Conservation (phyloP, 495 filamentous ascomycete species). For the Xylaria intraflava region DNA sequence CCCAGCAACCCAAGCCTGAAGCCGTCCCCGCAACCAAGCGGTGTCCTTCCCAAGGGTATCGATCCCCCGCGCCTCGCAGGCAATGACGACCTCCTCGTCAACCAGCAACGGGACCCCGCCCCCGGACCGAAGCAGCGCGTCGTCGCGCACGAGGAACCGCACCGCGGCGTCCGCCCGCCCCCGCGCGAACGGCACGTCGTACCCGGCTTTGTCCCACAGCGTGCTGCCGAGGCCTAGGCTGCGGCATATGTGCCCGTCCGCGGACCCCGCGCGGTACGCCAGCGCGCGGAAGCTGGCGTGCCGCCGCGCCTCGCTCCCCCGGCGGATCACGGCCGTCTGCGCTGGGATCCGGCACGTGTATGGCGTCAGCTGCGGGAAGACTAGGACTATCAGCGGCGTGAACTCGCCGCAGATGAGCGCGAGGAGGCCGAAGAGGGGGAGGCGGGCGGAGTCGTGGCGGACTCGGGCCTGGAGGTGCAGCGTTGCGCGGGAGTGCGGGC, state of each 20-base stretch:
- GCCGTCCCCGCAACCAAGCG: conserved; percentile 17
- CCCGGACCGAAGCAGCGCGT: conserved; percentile 27
- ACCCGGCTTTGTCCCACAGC: conserved; percentile 28
- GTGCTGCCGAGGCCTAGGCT: conserved; percentile 23
- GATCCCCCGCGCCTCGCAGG: conserved; percentile 39
- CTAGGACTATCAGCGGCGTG: conserved; percentile 64
- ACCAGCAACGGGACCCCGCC: conserved; percentile 32
- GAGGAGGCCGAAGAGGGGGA: conserved; percentile 68
- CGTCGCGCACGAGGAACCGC: conserved; percentile 25
- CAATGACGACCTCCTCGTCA: conserved; percentile 36
- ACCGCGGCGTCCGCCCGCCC: conserved; percentile 19
- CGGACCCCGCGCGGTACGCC: conserved; percentile 28
- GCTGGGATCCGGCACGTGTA: conserved; percentile 71
- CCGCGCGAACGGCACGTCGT: conserved; percentile 15
- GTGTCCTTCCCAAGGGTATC: conserved; percentile 23
- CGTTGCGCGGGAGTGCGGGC: conserved; percentile 19
- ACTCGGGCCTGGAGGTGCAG: conserved; percentile 51
- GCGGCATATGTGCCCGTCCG: conserved; percentile 29
- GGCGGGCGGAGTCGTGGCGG: conserved; percentile 59
- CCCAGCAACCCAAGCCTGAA: conserved; percentile 32
- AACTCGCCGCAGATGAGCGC: conserved; percentile 77
- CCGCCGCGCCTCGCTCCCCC: conserved; percentile 42
- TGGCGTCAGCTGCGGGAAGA: conserved; percentile 65
- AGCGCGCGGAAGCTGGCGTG: conserved; percentile 33
- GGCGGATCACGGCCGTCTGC: conserved; percentile 56